A percentile compares a stretch with the other conserved stretches of the same genome.
These are phyloP conservation scores for Saccharomyces pastorianus DNA, from an alignment of 1,139 yeast species.

Conservation along the genomic window DNA sequence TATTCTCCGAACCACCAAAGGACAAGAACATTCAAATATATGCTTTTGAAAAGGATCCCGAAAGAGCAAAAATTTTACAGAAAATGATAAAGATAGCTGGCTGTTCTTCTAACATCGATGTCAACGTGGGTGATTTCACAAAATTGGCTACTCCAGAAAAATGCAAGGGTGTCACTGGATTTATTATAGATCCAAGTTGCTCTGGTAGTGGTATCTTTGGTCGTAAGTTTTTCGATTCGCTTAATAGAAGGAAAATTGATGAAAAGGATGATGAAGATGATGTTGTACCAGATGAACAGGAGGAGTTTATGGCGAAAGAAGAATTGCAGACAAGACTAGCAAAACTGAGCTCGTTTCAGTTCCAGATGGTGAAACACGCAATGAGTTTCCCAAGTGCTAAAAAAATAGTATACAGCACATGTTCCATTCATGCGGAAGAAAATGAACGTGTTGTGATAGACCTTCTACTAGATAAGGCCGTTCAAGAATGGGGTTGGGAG, in stretches of 20 bases:
- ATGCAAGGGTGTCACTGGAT: conserved; percentile 60
- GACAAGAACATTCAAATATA: conserved; percentile 35
- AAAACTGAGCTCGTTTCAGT: conserved; percentile 78
- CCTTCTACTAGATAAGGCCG: conserved; percentile 54
- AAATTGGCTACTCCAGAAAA: conserved; percentile 47
- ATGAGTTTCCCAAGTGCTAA: conserved; percentile 66
- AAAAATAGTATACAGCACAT: conserved; percentile 84
- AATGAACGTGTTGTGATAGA: conserved; percentile 86
- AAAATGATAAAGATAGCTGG: conserved; percentile 81
- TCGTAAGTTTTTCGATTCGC: conserved; percentile 35
- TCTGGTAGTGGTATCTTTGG: conserved; percentile 97
- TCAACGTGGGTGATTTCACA: conserved; percentile 83
- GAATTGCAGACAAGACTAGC: conserved; percentile 50
- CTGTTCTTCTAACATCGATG: conserved; percentile 42
- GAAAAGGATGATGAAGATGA: conserved; percentile 28
- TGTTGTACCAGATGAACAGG: conserved; percentile 26
- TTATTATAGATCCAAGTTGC: conserved; percentile 93
- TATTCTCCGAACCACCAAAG: conserved; percentile 21
- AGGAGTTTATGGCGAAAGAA: conserved; percentile 34
- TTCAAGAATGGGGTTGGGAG: conserved; percentile 64
- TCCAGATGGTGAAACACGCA: conserved; percentile 80
- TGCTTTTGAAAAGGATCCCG: conserved; percentile 82
- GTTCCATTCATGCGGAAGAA: conserved; percentile 89
- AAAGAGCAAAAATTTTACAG: conserved; percentile 61
- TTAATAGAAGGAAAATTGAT: conserved; percentile 21